phyloP scores from a whole-genome alignment of 2,329 filamentous ascomycete species.

The Aspergillus melleus region DNA sequence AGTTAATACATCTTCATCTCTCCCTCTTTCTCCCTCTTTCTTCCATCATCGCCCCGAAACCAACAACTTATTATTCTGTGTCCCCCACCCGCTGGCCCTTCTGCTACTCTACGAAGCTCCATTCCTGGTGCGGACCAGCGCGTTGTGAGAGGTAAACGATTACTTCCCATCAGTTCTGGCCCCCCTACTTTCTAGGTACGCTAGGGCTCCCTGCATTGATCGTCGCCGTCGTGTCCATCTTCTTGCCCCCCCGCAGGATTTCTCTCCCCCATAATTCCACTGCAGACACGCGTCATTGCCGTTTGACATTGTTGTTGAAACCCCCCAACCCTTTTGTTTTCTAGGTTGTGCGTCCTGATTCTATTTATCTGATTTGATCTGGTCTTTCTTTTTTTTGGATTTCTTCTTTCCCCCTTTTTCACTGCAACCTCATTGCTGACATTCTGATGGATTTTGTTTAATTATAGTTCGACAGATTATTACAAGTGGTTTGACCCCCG shows the following conservation, averaged over 20 bases:
- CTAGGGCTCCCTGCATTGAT: slow-evolving; percentile 22
- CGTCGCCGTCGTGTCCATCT: slow-evolving; percentile 16
- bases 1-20: neutral
- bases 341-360: neutral
- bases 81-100: neutral
- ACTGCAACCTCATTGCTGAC: slow-evolving; percentile 8
- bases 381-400: slow-evolving; percentile 9
- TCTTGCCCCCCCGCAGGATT: slow-evolving; percentile 2
- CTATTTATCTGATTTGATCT: neutral
- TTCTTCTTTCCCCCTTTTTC: neutral
- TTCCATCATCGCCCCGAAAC: neutral
- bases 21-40: neutral
- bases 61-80: too few relatives aligned
- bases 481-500: neutral
- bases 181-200: slow-evolving; percentile 8
- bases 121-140: slow-evolving; percentile 7
- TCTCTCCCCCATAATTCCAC: slow-evolving; percentile 8
- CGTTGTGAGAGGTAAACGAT: slow-evolving; percentile 13
- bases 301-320: slow-evolving; percentile 3
- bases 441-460: slow-evolving; percentile 1
- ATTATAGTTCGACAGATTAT: neutral
- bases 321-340: slow-evolving; percentile 4
- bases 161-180: slow-evolving; percentile 4
- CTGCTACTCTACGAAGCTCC: neutral
- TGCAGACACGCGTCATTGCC: slow-evolving; percentile 22